Base-by-base conservation (phyloP, 1,139 yeast species). In the Hemisphaericaspora xylofermentans region DNA sequence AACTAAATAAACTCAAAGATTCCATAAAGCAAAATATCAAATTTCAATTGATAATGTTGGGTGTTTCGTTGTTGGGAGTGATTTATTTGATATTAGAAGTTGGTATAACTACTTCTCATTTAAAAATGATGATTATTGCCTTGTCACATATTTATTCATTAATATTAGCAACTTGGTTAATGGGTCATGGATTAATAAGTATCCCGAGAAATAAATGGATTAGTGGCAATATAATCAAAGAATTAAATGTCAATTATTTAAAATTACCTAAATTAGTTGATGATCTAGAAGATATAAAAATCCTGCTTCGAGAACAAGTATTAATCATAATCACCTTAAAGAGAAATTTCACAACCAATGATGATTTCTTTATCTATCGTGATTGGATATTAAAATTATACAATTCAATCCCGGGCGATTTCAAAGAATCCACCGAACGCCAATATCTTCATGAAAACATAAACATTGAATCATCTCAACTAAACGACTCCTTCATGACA, bases 61-160 rank as follows among this genome's bases (percentile, higher is more conserved):
- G 69, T 0, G 70, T 76, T 3, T 82, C 84, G 0, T 32, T 76
- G 0, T 51, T 74, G 1, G 88, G 84, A 0, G 58, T 82, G 21
- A 52, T 85, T 3, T 88, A 88, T 56, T 71, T 84, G 47, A 62
- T 82, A 30, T 51, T 84, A 13, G 81, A 78, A 43, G 76, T 78
- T 8, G 88, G 91, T 3, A 68, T 86, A 37, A 69, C 78, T 3
- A 63, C 80, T 43, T 60, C 61, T 36, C 78, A 83, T 36, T 64
- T 87, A 54, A 84, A 83, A 57, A 72, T 83, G 37, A 73, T 87
- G 65, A 72, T 84, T 13, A 84, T 88, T 49, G 93, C 94, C 0
- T 56, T 86, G 22, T 79, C 94, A 1, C 94, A 88, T 58, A 80
- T 86, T n/a, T 88, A 87, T 58, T 78, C 95, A 0, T 71, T 88